Conservation (phyloP, 768 basidiomycete species). For the Pulveroboletus ravenelii region DNA sequence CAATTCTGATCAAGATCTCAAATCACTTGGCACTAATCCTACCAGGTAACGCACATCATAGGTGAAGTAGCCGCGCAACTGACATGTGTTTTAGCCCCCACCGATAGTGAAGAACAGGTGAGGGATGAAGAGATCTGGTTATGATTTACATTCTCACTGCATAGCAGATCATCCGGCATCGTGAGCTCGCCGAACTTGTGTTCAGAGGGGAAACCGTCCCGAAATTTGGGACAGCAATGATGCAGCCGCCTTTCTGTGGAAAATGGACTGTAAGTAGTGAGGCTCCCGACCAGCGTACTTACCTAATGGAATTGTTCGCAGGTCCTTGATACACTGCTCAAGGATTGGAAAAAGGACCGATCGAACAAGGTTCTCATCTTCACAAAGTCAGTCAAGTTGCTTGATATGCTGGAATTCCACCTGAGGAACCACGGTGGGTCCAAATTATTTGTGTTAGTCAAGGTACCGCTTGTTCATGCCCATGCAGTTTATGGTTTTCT, state of each 20-base stretch:
- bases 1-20: slow-evolving; percentile 78
- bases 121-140: background rate
- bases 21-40: slow-evolving; percentile 87
- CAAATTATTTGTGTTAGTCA: background rate
- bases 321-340: slow-evolving; percentile 65
- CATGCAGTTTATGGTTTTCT: slow-evolving; percentile 54
- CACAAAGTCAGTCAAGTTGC: slow-evolving; percentile 85
- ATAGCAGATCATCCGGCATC: slow-evolving; percentile 46
- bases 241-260: slow-evolving; percentile 67
- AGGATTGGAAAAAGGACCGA: slow-evolving; percentile 58
- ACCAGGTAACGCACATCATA: slow-evolving; percentile 48
- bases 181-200: slow-evolving; percentile 54
- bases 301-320: slow-evolving; percentile 26
- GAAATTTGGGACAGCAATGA: slow-evolving; percentile 57
- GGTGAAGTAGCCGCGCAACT: background rate
- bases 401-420: slow-evolving; percentile 81
- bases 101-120: slow-evolving; percentile 68
- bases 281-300: background rate
- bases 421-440: slow-evolving; percentile 49
- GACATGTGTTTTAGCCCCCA: slow-evolving; percentile 45
- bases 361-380: slow-evolving; percentile 91
- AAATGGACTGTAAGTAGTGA: slow-evolving; percentile 75
- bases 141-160: background rate
- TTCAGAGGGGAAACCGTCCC: slow-evolving; percentile 57
- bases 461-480: background rate